phyloP scores from a whole-genome alignment of 75 land plant genomes.

The Picea glauca region DNA sequence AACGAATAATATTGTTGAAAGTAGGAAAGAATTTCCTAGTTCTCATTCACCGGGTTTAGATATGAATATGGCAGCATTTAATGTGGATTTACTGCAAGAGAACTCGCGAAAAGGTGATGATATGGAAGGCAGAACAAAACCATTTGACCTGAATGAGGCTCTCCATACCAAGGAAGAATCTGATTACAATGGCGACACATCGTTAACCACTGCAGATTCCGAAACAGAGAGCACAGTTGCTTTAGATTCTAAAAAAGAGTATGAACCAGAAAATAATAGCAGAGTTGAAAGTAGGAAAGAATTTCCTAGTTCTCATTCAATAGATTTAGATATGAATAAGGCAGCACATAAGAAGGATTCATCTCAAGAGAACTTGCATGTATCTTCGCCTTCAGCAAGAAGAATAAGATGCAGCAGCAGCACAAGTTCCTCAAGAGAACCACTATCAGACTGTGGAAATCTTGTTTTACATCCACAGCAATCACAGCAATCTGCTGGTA shows the following conservation, averaged over 20 bases:
- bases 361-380: background rate
- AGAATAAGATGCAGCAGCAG: background rate
- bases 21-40: background rate
- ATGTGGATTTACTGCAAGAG: too few species aligned
- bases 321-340: background rate
- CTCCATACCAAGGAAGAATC: too few species aligned
- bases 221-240: background rate
- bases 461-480: background rate
- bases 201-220: background rate
- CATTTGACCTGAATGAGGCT: too few species aligned
- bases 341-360: background rate
- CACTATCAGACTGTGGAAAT: background rate
- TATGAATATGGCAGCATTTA: too few species aligned
- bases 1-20: background rate
- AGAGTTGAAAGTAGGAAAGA: background rate
- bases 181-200: too few species aligned
- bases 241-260: background rate
- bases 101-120: too few species aligned
- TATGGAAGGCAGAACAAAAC: too few species aligned
- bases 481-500: background rate
- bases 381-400: background rate
- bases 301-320: background rate
- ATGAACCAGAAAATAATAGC: background rate
- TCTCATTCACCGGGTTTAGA: too few species aligned
- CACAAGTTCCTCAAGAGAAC: background rate